Evolutionary conservation across 495 filamentous ascomycete genomes (phyloP).

Genomic region (Talaromyces ruber): DNA sequence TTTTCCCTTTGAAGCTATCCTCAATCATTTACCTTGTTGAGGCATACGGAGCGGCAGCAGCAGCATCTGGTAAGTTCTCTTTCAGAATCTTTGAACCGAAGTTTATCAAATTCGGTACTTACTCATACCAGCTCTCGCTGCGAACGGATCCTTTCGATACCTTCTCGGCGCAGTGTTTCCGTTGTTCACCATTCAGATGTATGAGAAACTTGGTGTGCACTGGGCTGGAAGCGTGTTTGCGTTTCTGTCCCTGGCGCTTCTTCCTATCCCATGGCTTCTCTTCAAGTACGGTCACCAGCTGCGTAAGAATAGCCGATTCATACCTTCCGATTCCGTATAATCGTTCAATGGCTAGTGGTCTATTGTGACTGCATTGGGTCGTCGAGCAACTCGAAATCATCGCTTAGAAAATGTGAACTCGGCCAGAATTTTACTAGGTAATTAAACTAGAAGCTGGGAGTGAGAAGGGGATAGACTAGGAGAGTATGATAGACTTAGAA

Average conservation of each 20-base stretch:
- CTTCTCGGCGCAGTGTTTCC: conserved; percentile 49
- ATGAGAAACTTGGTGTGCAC: background rate
- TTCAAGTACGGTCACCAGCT: background rate
- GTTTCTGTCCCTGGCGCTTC: conserved; percentile 5
- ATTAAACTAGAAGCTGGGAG: too few species aligned
- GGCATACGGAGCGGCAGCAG: conserved; percentile 41
- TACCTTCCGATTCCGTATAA: background rate
- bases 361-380: background rate
- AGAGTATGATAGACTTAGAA: background rate
- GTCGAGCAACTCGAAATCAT: background rate
- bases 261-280: conserved; percentile 7
- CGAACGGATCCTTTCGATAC: conserved; percentile 51
- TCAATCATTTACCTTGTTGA: conserved; percentile 39
- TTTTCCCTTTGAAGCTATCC: background rate
- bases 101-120: conserved; percentile 44
- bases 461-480: background rate
- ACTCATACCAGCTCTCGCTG: conserved; percentile 48
- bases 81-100: conserved; percentile 27
- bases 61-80: conserved; percentile 27
- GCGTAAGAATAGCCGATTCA: background rate
- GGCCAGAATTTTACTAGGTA: too few species aligned
- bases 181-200: conserved; percentile 17
- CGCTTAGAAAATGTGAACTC: background rate
- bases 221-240: conserved; percentile 9
- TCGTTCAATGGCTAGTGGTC: background rate